Evolutionary conservation across 139 green algal species (phyloP), one percentile per base, ranked within the genome.

Genomic region (Raphidocelis subcapitata): DNA sequence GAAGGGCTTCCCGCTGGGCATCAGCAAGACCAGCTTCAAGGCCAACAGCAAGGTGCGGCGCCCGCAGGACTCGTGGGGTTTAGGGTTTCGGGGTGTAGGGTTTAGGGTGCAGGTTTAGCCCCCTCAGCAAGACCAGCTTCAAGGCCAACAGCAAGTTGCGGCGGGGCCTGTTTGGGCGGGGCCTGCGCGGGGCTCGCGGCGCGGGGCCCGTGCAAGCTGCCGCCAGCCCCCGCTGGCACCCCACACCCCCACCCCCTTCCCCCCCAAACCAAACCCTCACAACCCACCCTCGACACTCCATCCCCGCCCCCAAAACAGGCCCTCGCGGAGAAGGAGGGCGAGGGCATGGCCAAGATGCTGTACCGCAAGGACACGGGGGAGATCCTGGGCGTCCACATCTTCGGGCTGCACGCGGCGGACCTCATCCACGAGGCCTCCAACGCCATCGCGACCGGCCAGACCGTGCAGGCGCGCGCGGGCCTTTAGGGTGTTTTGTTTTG

Each of bases 371-470:
- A 98, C 85, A 97, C 91, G 0, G 94, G 94, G 14, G 95, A 98
- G 84, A 99, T 99, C 77, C 84, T 98, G 75, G 95, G 95, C 8
- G 91, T 96, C 59, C 90, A 96, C 85, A 94, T 97, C 83, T 89
- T 97, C 65, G 96, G 96, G 36, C 86, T 99, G 62, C 96, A 99
- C 77, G 91, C 94, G 16, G 94, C 96, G 23, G 96, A 99, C 81
- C 92, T 99, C 65, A 99, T 99, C 83, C 96, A 99, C 82, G 96
- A 99, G 84, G 94, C 93, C 26, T 98, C 93, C 59, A 99, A 99
- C 80, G 96, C 96, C 55, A 92, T 99, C 35, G 89, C 91, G 32
- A 96, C 84, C 15, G 82, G 83, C 16, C 88, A 97, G 83, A 94
- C 82, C 2, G 88, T 98, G 26, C 76, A 88, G 74, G 81, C 65